Base-by-base conservation (phyloP, 257 asterid genomes). In the Capsicum rhomboideum region DNA sequence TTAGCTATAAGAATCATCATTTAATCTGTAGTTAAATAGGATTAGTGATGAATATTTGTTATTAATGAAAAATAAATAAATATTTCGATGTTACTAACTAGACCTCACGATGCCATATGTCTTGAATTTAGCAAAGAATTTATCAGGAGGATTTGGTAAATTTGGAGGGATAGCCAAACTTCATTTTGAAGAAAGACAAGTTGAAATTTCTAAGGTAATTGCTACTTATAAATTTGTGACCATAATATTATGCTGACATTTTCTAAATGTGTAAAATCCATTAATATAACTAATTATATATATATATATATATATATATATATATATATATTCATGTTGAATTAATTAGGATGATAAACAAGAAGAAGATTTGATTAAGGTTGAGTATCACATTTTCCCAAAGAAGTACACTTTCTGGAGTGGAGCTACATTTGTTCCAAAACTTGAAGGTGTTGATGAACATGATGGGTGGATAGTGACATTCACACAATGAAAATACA, bases 381-480 rank as follows among this genome's bases (percentile, higher is more conserved):
- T 59, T 75, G 86, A 89, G 6, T 55, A 87, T 12, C 90, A 87
- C 21, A 69, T 78, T 78, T 74, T 84, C 3, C 86, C 87, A n/a
- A 69, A 31, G 8, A 85, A n/a, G n/a, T n/a, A 77, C 49, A 89
- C 83, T 14, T 89, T 80, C 10, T 85, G 87, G 49, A 72, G 78
- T 9, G 87, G 91, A 10, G 78, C 84, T 37, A 14, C 84, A 10
- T 87, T 85, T 61, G 87, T 87, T 13, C 82, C 84, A 20, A 89
- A 87, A 23, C 1, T 6, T 21, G 78, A 52, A 17, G 78, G 55
- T 34, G 56, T 1, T 8, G 84, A 86, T 4, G 91, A 88, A 44
- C 88, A 86, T 67, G 91, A 86, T 83, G 89, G 89, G 20, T 89
- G 91, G 88, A 79, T 89, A 44, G 86, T 87, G 12, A 14, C 84